A percentile compares a stretch with the other conserved stretches of the same genome.
Evolutionary conservation across 345 rosid species (phyloP).

Genomic region (Anastatica hierochuntica): DNA sequence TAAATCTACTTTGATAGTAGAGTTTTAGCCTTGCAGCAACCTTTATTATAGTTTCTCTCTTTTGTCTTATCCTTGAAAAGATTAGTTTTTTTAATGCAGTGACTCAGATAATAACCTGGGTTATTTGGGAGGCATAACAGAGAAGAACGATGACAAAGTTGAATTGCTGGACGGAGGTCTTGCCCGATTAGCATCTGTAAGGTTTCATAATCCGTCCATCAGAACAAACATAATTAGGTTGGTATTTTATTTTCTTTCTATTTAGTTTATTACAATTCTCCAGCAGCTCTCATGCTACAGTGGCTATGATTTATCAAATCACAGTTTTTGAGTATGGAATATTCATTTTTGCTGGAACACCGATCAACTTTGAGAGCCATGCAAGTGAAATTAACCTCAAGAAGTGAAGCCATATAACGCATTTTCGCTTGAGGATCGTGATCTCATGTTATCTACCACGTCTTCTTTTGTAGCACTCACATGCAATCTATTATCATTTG

Average conservation of each 20-base stretch:
- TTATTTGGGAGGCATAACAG: conserved; percentile 54
- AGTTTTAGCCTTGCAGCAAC: too few species aligned
- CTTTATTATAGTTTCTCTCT: background rate
- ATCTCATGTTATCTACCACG: too few species aligned
- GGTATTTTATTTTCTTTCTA: conserved; percentile 8
- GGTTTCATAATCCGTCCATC: conserved; percentile 48
- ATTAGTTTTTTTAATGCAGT: conserved; percentile 36
- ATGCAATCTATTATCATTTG: too few species aligned
- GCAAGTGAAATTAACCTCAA: conserved; percentile 31
- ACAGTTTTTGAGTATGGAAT: conserved; percentile 91
- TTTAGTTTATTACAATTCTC: background rate
- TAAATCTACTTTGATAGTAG: too few species aligned
- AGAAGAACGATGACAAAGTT: conserved; percentile 74
- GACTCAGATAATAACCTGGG: conserved; percentile 80
- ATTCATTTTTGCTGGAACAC: conserved; percentile 84
- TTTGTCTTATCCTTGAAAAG: background rate
- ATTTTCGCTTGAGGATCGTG: too few species aligned
- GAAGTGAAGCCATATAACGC: too few species aligned
- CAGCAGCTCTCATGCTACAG: conserved; percentile 7
- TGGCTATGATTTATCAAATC: background rate
- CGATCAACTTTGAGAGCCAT: conserved; percentile 76
- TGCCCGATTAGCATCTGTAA: conserved; percentile 60
- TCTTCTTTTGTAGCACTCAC: too few species aligned
- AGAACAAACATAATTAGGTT: conserved; percentile 74
- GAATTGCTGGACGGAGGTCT: conserved; percentile 91